Base-by-base conservation (phyloP, 306 rosid genomes). In the Pachyrhizus erosus region DNA sequence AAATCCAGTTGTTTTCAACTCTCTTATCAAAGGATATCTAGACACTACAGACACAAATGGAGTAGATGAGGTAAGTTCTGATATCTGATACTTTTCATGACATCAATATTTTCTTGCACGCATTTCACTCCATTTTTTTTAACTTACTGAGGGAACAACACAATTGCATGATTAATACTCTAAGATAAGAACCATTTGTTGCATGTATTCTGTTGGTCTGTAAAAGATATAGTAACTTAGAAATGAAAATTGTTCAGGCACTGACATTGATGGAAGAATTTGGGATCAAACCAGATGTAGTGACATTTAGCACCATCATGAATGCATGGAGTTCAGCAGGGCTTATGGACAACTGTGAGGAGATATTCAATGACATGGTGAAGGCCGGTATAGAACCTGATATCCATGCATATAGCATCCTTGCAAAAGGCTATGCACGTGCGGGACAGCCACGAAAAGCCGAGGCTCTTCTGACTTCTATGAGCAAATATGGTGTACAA, bases 231-330 rank as follows among this genome's bases (percentile, higher is more conserved):
- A 37, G 71, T 54, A 73, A 81, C 86, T 69, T 76, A 74, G 17
- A 42, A 26, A 66, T 49, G 20, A 80, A 81, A 85, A 79, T 80
- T 85, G 89, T 27, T 46, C 97, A 96, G 99, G 93, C 90, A 79
- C 83, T 96, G 85, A 90, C 93, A 81, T 60, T 93, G 89, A 96
- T 96, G 98, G 94, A 96, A 88, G 93, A 96, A 76, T 90, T 88
- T 77, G 99, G 93, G 58, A 88, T 91, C 79, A 92, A 96, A 70
- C 97, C 98, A 12, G 98, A 96, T 88, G 98, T 96, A 45, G 80
- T 96, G 70, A 96, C 99, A 78, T 96, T 90, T 88, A 96, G 99
- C 92, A 93, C 97, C 80, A 92, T 96, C 80, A 93, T 96, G 99
- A 88, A 96, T 71, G 97, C 88, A 48, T 96, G 99, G 98, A 91